Conservation (phyloP, 805 yeast genomes). For the Starmerella sirachaensis region DNA sequence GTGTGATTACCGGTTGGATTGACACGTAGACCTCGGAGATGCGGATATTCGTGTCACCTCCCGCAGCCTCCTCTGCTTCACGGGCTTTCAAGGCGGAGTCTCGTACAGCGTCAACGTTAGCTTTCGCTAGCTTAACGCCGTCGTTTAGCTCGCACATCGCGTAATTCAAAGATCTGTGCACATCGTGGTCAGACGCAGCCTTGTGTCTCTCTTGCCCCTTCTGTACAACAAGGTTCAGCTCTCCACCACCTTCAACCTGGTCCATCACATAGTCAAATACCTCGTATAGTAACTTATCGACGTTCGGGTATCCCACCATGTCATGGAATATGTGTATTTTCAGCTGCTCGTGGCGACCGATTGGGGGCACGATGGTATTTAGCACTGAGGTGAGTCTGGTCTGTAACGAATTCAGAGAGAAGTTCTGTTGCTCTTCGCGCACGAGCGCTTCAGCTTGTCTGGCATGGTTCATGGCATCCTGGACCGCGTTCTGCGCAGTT, state of each 20-base stretch:
- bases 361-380: conserved; percentile 36
- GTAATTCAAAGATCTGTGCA: conserved; percentile 44
- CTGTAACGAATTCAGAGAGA: conserved; percentile 24
- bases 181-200: conserved; percentile 28
- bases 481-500: conserved; percentile 23
- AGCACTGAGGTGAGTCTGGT: conserved; percentile 30
- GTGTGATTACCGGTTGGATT: conserved; percentile 43
- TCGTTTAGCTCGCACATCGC: conserved; percentile 68
- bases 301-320: conserved; percentile 34
- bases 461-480: conserved; percentile 30
- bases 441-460: conserved; percentile 32
- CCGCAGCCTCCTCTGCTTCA: conserved; percentile 10
- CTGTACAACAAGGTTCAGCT: conserved; percentile 40
- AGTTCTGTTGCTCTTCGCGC: conserved; percentile 26
- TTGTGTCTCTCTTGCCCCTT: conserved; percentile 33
- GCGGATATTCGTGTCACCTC: conserved; percentile 19
- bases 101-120: conserved; percentile 70
- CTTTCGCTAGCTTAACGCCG: conserved; percentile 79
- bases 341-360: conserved; percentile 34
- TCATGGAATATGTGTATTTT: conserved; percentile 36
- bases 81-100: conserved; percentile 17
- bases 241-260: conserved; percentile 62
- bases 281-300: conserved; percentile 39
- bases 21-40: conserved; percentile 57
- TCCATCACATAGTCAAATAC: conserved; percentile 48